Evolutionary conservation across 441 rosid genomes (phyloP), one percentile per base, ranked within the genome.

Genomic region (Isatis lusitanica): DNA sequence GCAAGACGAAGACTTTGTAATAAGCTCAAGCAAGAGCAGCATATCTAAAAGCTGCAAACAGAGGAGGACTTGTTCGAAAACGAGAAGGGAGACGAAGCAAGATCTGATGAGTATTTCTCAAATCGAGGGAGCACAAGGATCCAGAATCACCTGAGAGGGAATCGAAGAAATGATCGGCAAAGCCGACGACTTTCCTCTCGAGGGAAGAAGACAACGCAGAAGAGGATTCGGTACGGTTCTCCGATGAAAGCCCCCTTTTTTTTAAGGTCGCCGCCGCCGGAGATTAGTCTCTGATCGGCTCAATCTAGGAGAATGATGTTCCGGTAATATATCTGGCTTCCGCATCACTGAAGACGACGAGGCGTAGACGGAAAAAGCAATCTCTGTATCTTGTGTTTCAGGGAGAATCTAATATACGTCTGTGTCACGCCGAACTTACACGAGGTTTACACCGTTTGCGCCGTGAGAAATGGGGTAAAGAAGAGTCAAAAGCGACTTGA

Each of bases 401-500:
- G 57, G 40, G 63, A 13, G 56, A 74, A 74, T 66, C 44, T 43
- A 53, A 50, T 4, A 50, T 4, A 43, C 7, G 63, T 26, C 21
- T 6, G 8, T 12, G 69, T 15, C 58, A 65, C 33, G 57, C 33
- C n/a, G 40, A 51, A 53, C 1, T 15, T 9, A 24, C 56, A 33
- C 43, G 15, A 50, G n/a, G n/a, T 71, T 55, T 1, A 9, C 43
- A 73, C 57, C 30, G 64, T 55, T 51, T 15, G 50, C 59, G 26
- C 40, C 42, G 74, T 60, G 17, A 59, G 28, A 58, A 33, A n/a
- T 26, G 6, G n/a, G 26, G 17, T 9, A n/a, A 36, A 11, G 15
- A 68, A 51, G 69, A 75, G 74, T 75, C 69, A 52, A 57, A 68
- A 35, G 59, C 55, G 74, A 68, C 64, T 75, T 68, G 26, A 44